Base-by-base conservation (phyloP, 352 stramenopile species). In the Phytophthora hibernalis region DNA sequence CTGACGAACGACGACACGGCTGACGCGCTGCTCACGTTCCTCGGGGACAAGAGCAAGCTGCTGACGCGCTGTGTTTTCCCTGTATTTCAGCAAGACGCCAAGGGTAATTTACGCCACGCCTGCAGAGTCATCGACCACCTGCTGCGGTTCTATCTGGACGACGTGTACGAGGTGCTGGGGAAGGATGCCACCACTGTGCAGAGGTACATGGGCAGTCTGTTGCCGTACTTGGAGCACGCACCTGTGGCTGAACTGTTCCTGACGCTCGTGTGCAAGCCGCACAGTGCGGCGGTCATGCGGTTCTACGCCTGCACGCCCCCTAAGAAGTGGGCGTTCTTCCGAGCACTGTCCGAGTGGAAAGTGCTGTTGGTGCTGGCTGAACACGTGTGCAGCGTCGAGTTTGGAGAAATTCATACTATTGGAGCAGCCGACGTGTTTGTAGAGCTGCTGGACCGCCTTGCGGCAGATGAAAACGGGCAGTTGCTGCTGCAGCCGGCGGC, bases 281-380 rank as follows among this genome's bases (percentile, higher is more conserved):
- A 95, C 62, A 93, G 81, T 51, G 79, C 88, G 18, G 72, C 79
- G 20, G 54, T 89, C 10, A 78, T 93, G 72, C 76, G 82, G 33
- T 90, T 86, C 51, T 96, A 96, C 58, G 20, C 70, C 21, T 82
- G 68, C 10, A 86, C 85, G 31, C 83, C 86, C 6, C 78, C 82
- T 45, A 93, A 90, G 49, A 97, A 97, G 61, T 97, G 90, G 89
- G 73, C 84, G 48, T 93, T 97, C 58, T 97, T 96, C 76, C 76
- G 82, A 31, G 74, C 84, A 6, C 60, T 97, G 28, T 78, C 90
- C 26, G 91, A 97, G 50, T 97, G 91, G 87, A 95, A 96, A 37
- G 55, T 97, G 58, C 72, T 97, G 61, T 68, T 97, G 13, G 77
- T 95, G 52, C 75, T 97, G 48, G 85, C 85, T 1, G 66, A 90